Evolutionary conservation across 805 yeast species (phyloP).

Genomic region (Hanseniaspora vineae): DNA sequence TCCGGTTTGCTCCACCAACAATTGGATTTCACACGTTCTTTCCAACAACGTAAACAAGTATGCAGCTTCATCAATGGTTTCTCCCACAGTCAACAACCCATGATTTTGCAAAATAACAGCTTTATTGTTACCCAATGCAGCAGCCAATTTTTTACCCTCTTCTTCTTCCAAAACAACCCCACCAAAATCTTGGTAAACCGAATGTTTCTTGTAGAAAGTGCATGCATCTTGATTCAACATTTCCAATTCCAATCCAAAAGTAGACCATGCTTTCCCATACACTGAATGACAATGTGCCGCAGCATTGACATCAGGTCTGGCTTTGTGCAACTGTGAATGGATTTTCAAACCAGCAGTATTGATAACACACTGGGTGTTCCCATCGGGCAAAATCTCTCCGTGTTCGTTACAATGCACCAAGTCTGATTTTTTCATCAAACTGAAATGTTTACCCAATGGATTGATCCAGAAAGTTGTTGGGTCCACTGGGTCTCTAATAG

Average conservation of each 20-base stretch:
- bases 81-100: slow-evolving; percentile 58
- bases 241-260: slow-evolving; percentile 50
- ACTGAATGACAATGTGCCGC: slow-evolving; percentile 58
- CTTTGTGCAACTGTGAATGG: slow-evolving; percentile 50
- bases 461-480: slow-evolving; percentile 82
- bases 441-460: slow-evolving; percentile 72
- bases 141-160: slow-evolving; percentile 49
- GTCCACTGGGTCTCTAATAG: slow-evolving; percentile 72
- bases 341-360: slow-evolving; percentile 59
- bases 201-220: slow-evolving; percentile 47
- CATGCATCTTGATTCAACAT: slow-evolving; percentile 73
- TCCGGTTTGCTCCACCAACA: slow-evolving; percentile 41
- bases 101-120: slow-evolving; percentile 55
- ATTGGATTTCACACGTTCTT: slow-evolving; percentile 46
- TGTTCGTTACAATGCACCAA: slow-evolving; percentile 48
- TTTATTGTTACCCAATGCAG: slow-evolving; percentile 43
- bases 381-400: slow-evolving; percentile 42
- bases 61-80: slow-evolving; percentile 61
- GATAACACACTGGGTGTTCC: slow-evolving; percentile 33
- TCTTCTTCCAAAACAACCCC: slow-evolving; percentile 58
- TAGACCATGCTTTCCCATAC: slow-evolving; percentile 50
- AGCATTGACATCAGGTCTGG: slow-evolving; percentile 54
- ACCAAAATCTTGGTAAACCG: slow-evolving; percentile 57
- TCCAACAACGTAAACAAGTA: slow-evolving; percentile 50
- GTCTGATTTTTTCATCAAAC: slow-evolving; percentile 43